Percentiles rank a stretch among this genome's conserved stretches.
Conservation (phyloP, 1,139 yeast genomes). For the Geotrichum reessii region DNA sequence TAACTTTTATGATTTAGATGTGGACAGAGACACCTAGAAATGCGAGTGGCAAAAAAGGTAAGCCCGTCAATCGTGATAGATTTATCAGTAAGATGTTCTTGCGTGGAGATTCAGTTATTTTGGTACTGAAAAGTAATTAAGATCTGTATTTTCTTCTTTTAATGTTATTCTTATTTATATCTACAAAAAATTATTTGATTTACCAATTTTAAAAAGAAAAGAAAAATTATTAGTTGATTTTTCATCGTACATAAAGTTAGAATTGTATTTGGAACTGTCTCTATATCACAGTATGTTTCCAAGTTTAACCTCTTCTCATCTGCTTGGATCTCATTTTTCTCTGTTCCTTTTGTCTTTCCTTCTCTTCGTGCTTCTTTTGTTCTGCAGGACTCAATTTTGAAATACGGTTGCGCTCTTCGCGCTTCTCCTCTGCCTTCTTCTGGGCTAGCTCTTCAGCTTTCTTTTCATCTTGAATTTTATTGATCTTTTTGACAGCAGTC, state of each 20-base stretch:
- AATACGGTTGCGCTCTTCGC: conserved; percentile 49
- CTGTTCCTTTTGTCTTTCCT: conserved; percentile 54
- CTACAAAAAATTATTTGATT: conserved; percentile 23
- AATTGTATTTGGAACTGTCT: not conserved
- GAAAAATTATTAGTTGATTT: not conserved
- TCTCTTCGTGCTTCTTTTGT: conserved; percentile 66
- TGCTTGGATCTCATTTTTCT: conserved; percentile 47
- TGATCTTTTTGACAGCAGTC: conserved; percentile 54
- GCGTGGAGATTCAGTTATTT: conserved; percentile 92
- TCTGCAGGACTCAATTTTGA: conserved; percentile 54
- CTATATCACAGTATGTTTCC: not conserved
- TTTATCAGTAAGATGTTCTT: conserved; percentile 84
- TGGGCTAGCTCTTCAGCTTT: conserved; percentile 64
- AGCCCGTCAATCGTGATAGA: conserved; percentile 69
- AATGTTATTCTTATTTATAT: conserved; percentile 47
- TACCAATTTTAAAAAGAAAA: too few relatives aligned
- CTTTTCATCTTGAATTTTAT: conserved; percentile 52
- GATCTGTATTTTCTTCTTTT: conserved; percentile 28
- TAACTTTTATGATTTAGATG: conserved; percentile 32
- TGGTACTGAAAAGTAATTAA: conserved; percentile 46
- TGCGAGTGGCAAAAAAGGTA: conserved; percentile 64
- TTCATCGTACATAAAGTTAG: not conserved
- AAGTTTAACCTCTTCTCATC: conserved; percentile 25
- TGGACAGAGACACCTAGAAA: conserved; percentile 73
- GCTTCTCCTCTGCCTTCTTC: conserved; percentile 64